Percentiles rank a stretch among this genome's conserved stretches.
These are phyloP conservation scores for Daldinia concentrica DNA, from an alignment of 495 filamentous ascomycete species.

Conservation along the genomic window DNA sequence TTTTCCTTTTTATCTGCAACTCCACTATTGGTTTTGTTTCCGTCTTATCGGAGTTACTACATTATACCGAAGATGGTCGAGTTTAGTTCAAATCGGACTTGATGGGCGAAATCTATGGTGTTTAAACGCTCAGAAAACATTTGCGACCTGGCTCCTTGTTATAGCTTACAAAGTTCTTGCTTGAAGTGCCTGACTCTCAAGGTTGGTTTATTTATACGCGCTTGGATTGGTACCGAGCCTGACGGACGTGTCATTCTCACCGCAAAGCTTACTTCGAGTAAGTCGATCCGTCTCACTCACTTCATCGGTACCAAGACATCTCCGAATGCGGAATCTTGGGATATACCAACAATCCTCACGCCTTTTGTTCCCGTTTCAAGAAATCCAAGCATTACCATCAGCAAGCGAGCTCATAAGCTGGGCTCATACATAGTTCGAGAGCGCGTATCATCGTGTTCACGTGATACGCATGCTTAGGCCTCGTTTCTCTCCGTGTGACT, in stretches of 20 bases:
- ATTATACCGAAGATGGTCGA: background rate
- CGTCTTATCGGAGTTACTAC: background rate
- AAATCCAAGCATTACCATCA: too few relatives aligned
- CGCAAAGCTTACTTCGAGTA: conserved; percentile 27
- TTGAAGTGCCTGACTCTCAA: background rate
- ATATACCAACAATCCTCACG: background rate
- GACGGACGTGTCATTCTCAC: conserved; percentile 14
- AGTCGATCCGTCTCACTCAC: conserved; percentile 13
- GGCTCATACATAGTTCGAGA: background rate
- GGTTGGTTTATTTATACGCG: conserved; percentile 5
- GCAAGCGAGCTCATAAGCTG: background rate
- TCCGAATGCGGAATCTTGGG: background rate
- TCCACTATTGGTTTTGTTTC: background rate
- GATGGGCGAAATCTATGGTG: background rate
- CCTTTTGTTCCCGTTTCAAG: background rate
- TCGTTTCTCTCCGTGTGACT: background rate
- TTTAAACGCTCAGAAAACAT: background rate
- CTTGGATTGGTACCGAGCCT: conserved; percentile 1
- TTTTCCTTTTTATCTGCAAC: background rate
- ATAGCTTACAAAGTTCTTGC: background rate
- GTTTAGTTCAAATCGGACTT: background rate
- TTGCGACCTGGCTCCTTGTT: background rate
- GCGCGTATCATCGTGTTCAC: conserved; percentile 2
- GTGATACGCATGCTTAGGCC: conserved; percentile 7
- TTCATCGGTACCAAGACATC: conserved; percentile 11